Base-by-base conservation (phyloP, 805 yeast genomes). In the Yamadazyma nakazawae region DNA sequence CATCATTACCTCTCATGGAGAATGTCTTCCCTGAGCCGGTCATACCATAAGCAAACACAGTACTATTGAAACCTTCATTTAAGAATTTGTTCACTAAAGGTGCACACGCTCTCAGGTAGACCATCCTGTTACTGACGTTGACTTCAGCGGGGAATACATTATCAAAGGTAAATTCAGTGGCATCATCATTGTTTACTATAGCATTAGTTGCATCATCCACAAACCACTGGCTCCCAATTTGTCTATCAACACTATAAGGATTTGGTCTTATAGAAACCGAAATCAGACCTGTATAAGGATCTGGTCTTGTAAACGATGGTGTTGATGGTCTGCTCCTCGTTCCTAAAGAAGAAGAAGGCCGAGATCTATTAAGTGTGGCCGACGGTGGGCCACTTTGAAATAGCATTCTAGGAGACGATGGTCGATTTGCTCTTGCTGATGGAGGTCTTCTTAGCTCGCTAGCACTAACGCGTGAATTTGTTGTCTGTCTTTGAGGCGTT, bases 41-140 rank as follows among this genome's bases (percentile, higher is more conserved):
- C 89, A 87, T 87, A 31, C 97, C 97, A 58, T 89, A 89, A 0
- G 98, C 97, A 62, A 92, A 89, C 0, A 91, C 81, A 0, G 97
- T 90, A 13, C 91, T 91, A 58, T 89, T 89, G 63, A 68, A 91
- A 0, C 96, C 97, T 13, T 82, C 82, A 37, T 63, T 55, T 75
- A 74, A 51, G 79, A 81, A 61, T 75, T 79, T 52, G 59, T 68
- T 34, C 75, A 82, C 63, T 76, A 75, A 31, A 72, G 80, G 54
- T 59, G 74, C 40, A 80, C 95, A 41, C 73, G 68, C 70, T 12
- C 63, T 62, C 16, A 67, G 67, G 61, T 88, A 92, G 2, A 92
- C 87, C 17, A 78, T 76, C 3, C 59, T 51, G 61, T 88, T 90
- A 25, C 76, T 60, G 7, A 68, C 48, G 6, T 38, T 11, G 2